Evolutionary conservation across 176 grass and related monocot species (phyloP).

Genomic region (Bromus sterilis): DNA sequence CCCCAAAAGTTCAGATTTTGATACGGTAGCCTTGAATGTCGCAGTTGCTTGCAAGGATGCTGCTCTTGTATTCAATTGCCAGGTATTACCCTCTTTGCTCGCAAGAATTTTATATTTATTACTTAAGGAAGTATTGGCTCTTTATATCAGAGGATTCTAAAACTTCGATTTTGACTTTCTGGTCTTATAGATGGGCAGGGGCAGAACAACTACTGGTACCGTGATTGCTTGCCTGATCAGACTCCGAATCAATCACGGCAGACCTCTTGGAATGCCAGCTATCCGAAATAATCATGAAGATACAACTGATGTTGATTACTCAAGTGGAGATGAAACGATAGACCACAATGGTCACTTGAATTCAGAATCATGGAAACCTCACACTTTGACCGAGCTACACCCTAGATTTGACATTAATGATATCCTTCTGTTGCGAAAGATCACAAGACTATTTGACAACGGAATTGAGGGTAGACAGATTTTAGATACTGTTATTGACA

Average conservation of each 20-base stretch:
- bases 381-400: slow-evolving; percentile 28
- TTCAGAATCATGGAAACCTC: slow-evolving; percentile 42
- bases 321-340: slow-evolving; percentile 66
- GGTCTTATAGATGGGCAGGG: slow-evolving; percentile 79
- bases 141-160: slow-evolving; percentile 8
- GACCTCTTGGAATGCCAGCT: slow-evolving; percentile 63
- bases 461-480: slow-evolving; percentile 77
- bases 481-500: slow-evolving; percentile 87
- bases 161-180: slow-evolving; percentile 19
- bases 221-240: slow-evolving; percentile 92
- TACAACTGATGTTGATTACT: slow-evolving; percentile 31
- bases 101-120: slow-evolving; percentile 3
- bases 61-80: slow-evolving; percentile 96
- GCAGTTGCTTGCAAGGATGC: slow-evolving; percentile 58
- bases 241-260: slow-evolving; percentile 74
- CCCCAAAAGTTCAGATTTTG: slow-evolving; percentile 97
- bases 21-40: slow-evolving; percentile 75
- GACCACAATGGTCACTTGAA: slow-evolving; percentile 43
- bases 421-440: slow-evolving; percentile 88
- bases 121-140: not conserved
- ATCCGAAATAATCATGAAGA: slow-evolving; percentile 47
- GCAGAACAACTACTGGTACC: slow-evolving; percentile 94
- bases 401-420: slow-evolving; percentile 79
- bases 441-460: slow-evolving; percentile 91
- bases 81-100: slow-evolving; percentile 43